These are phyloP conservation scores for Penicillium cosmopolitanum DNA, from an alignment of 495 filamentous ascomycete genomes.

Conservation along the genomic window DNA sequence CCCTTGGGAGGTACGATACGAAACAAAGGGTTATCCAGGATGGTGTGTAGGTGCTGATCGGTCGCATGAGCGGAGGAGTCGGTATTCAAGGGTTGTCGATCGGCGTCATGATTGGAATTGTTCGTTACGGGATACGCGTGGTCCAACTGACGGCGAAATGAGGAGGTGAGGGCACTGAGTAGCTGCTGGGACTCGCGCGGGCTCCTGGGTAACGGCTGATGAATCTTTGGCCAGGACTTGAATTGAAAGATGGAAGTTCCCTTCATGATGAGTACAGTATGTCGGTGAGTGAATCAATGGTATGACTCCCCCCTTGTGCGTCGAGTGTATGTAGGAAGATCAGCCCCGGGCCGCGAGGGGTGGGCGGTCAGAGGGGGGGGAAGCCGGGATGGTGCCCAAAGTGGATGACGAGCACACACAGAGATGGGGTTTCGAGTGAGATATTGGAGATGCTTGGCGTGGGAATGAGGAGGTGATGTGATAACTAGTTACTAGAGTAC, in stretches of 20 bases:
- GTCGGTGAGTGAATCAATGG: conserved; percentile 21
- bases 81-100: conserved; percentile 28
- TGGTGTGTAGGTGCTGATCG: conserved; percentile 61
- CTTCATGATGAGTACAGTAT: conserved; percentile 44
- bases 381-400: conserved; percentile 14
- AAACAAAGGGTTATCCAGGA: conserved; percentile 73
- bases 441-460: not conserved
- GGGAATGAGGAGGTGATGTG: not conserved
- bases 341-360: conserved; percentile 19
- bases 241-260: conserved; percentile 41
- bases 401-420: conserved; percentile 30
- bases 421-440: not conserved
- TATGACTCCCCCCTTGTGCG: conserved; percentile 1
- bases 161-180: conserved; percentile 68
- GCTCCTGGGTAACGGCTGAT: conserved; percentile 69
- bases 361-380: conserved; percentile 27
- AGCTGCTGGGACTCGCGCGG: conserved; percentile 68
- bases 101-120: conserved; percentile 21
- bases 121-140: conserved; percentile 56
- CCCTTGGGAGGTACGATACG: conserved; percentile 36
- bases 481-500: not conserved
- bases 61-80: conserved; percentile 43
- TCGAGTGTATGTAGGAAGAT: conserved; percentile 13
- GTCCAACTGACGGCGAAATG: conserved; percentile 78
- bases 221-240: conserved; percentile 62